A percentile compares a stretch with the other conserved stretches of the same genome.
These are phyloP conservation scores for Cryptococcus amylolentus DNA, from an alignment of 1,284 basidiomycete genomes.

Conservation along the genomic window DNA sequence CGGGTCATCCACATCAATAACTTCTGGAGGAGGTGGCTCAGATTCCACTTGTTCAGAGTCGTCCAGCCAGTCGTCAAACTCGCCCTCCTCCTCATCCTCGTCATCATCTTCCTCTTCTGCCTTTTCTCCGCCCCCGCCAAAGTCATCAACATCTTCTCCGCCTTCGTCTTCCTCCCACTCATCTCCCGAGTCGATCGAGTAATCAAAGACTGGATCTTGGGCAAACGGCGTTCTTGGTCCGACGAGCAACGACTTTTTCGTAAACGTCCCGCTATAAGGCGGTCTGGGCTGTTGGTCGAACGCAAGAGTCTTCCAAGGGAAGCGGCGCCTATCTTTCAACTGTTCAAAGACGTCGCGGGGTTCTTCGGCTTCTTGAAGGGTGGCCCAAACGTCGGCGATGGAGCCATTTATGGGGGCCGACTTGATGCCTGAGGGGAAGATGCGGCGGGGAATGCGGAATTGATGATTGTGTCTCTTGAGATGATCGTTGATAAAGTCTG, in stretches of 20 bases:
- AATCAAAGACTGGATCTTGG: conserved; percentile 47
- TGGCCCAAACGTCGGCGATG: conserved; percentile 36
- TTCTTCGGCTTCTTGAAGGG: conserved; percentile 43
- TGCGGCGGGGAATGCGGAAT: neutral
- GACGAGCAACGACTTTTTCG: conserved; percentile 43
- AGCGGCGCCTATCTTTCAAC: conserved; percentile 32
- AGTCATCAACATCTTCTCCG: conserved; percentile 44
- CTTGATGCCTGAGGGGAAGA: conserved; percentile 32
- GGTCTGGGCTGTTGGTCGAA: conserved; percentile 47
- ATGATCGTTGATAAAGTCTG: conserved; percentile 35
- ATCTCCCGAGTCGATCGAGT: conserved; percentile 48
- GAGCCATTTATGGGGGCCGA: conserved; percentile 32
- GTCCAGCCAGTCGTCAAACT: conserved; percentile 48
- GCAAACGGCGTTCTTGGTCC: conserved; percentile 48
- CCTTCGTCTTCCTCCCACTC: conserved; percentile 50
- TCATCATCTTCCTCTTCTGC: conserved; percentile 37
- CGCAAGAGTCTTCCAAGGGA: conserved; percentile 46
- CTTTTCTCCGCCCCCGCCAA: conserved; percentile 17
- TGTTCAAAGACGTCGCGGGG: conserved; percentile 39
- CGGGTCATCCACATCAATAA: conserved; percentile 3
- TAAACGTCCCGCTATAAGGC: conserved; percentile 48
- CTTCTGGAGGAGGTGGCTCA: conserved; percentile 16
- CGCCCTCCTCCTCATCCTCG: conserved; percentile 38
- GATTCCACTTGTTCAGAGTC: conserved; percentile 32
- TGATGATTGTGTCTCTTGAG: conserved; percentile 15